Conservation (phyloP, 371 early-diverging fungal species). For the Mortierella sp. region DNA sequence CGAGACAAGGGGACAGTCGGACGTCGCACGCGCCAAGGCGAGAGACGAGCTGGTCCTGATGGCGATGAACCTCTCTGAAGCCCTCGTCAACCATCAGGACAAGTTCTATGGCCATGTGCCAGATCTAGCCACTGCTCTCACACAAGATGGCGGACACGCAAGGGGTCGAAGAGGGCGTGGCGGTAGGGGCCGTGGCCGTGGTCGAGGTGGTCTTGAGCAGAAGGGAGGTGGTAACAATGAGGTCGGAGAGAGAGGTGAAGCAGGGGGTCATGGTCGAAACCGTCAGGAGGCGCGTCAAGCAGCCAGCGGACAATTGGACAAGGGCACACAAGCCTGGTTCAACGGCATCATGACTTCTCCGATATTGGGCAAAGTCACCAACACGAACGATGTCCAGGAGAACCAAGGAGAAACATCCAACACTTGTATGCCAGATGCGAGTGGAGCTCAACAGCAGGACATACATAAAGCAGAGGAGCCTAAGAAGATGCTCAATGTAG, state of each 20-base stretch:
- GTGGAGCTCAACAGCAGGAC: not conserved
- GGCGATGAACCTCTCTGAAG: constrained; percentile 51
- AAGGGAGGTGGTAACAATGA: not conserved
- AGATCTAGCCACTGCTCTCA: not conserved
- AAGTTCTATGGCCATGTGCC: not conserved
- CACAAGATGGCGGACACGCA: not conserved
- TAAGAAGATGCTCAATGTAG: constrained; percentile 16
- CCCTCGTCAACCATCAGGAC: constrained; percentile 36
- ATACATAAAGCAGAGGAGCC: not conserved
- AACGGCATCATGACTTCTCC: constrained; percentile 20
- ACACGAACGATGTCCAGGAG: not conserved
- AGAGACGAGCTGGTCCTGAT: constrained; percentile 45
- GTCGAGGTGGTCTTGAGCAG: not conserved
- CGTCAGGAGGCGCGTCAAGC: not conserved
- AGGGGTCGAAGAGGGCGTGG: not conserved
- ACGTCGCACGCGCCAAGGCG: constrained; percentile 28
- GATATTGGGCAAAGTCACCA: not conserved
- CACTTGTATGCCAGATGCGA: not conserved
- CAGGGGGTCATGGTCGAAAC: not conserved
- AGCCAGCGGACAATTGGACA: constrained; percentile 12
- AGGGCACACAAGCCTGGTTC: constrained; percentile 31
- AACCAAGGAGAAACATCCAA: not conserved
- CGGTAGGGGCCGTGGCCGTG: constrained; percentile 2
- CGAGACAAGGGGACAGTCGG: not conserved
- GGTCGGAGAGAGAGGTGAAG: not conserved